Evolutionary conservation across 306 rosid species (phyloP).

Genomic region (Vigna radiata): DNA sequence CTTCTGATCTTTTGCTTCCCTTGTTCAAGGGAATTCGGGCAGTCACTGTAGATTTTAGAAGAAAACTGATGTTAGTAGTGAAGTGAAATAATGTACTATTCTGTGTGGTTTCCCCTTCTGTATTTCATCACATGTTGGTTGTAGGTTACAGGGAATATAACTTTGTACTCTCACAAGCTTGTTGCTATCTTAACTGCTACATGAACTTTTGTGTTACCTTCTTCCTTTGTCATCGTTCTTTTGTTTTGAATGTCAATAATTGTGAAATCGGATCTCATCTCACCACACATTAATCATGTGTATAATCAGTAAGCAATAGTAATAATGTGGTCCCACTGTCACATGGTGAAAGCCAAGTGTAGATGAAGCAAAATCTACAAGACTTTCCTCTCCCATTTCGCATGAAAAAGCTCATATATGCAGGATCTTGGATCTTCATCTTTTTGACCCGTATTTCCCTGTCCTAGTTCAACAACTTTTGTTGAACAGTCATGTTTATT

Average conservation of each 20-base stretch:
- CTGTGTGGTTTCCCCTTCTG: constrained; percentile 66
- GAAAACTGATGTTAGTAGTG: constrained; percentile 63
- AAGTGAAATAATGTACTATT: constrained; percentile 73
- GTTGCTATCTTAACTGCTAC: constrained; percentile 53
- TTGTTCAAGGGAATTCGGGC: constrained; percentile 56
- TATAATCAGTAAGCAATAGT: constrained; percentile 47
- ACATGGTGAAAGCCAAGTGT: constrained; percentile 53
- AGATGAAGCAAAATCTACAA: constrained; percentile 26
- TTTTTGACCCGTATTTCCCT: constrained; percentile 6
- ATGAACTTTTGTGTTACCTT: constrained; percentile 56
- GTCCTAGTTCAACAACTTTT: constrained; percentile 9
- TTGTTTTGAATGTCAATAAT: constrained; percentile 50
- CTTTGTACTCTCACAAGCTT: constrained; percentile 67
- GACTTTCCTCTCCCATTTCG: constrained; percentile 46
- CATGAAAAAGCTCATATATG: constrained; percentile 34
- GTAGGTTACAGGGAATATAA: constrained; percentile 63
- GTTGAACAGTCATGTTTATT: constrained; percentile 6
- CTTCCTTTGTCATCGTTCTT: constrained; percentile 39
- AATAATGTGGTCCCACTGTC: constrained; percentile 59
- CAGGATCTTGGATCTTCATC: constrained; percentile 34
- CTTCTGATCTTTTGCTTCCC: constrained; percentile 66
- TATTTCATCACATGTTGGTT: constrained; percentile 65
- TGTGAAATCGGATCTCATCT: constrained; percentile 48
- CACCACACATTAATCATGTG: constrained; percentile 46
- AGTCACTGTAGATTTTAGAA: constrained; percentile 72